Evolutionary conservation across 768 basidiomycete species (phyloP).

Genomic region (Leccinum fibrillosum): DNA sequence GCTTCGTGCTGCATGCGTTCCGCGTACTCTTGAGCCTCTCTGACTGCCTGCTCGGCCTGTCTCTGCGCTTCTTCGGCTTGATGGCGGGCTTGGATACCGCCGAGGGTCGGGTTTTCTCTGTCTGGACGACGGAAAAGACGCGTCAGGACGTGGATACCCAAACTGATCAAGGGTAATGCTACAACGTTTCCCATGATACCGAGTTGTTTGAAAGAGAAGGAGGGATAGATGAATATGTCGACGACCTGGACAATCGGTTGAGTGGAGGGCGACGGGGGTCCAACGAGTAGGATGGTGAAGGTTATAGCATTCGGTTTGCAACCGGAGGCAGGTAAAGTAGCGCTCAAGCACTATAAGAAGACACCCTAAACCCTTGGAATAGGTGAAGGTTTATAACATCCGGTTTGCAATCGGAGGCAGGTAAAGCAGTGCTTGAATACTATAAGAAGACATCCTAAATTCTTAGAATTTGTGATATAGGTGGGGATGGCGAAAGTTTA

Average conservation of each 20-base stretch:
- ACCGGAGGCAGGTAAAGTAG: neutral
- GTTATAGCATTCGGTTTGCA: neutral
- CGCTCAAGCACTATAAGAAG: neutral
- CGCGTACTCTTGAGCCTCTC: neutral
- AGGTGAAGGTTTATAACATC: neutral
- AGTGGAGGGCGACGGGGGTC: neutral
- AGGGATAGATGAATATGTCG: neutral
- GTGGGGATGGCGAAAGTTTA: neutral
- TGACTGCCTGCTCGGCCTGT: constrained; percentile 4
- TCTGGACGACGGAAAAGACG: neutral
- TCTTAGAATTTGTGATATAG: neutral
- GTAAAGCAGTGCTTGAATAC: neutral
- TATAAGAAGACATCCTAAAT: no score
- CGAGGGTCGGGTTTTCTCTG: constrained; percentile 12
- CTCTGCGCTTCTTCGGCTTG: constrained; percentile 3
- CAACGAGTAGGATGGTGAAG: neutral
- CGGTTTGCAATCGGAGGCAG: neutral
- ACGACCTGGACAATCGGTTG: neutral
- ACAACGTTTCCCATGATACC: constrained; percentile 3
- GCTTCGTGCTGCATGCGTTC: neutral
- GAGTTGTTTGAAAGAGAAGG: neutral
- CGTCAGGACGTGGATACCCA: neutral
- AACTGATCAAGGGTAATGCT: neutral
- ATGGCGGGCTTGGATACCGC: constrained; percentile 2
- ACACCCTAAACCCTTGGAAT: neutral